Percentiles rank a stretch among this genome's conserved stretches.
Evolutionary conservation across 78 protist species (phyloP).

Genomic region (Polysphondylium violaceum): DNA sequence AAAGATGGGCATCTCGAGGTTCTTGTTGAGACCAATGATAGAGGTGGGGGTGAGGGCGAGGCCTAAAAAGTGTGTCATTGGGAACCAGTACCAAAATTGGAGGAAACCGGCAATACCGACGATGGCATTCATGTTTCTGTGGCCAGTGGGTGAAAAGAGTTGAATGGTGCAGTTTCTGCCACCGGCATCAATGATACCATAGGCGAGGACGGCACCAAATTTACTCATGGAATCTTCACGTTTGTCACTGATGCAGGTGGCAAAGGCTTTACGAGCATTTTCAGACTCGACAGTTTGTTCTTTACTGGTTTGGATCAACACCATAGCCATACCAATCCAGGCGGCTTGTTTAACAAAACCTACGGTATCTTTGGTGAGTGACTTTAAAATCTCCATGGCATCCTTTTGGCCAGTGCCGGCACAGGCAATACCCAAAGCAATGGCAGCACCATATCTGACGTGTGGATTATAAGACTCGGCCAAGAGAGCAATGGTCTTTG

Average conservation of each 20-base stretch:
- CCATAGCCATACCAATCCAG: constrained; percentile 95
- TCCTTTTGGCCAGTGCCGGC: constrained; percentile 96
- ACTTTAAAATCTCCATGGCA: constrained; percentile 90
- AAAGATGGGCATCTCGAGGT: constrained; percentile 87
- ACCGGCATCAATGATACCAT: constrained; percentile 98
- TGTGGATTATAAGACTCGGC: constrained; percentile 98
- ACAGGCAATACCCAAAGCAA: constrained; percentile 98
- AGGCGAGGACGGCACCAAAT: constrained; percentile 98
- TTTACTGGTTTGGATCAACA: constrained; percentile 92
- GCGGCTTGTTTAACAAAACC: constrained; percentile 99
- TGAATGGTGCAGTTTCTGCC: constrained; percentile 96
- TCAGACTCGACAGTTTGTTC: constrained; percentile 52
- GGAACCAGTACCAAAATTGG: constrained; percentile 99
- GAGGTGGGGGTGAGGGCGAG: constrained; percentile 98
- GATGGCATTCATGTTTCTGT: constrained; percentile 72
- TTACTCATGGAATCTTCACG: constrained; percentile 94
- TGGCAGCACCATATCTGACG: constrained; percentile 98
- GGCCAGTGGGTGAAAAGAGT: constrained; percentile 86
- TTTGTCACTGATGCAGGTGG: constrained; percentile 83
- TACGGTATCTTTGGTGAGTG: constrained; percentile 89
- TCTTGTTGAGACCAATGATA: constrained; percentile 93
- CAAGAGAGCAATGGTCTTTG: constrained; percentile 90
- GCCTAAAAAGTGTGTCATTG: constrained; percentile 93
- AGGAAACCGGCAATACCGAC: constrained; percentile 94
- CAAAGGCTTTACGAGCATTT: constrained; percentile 63